phyloP scores from a whole-genome alignment of 2,329 filamentous ascomycete species.

The Clonostachys byssicola region DNA sequence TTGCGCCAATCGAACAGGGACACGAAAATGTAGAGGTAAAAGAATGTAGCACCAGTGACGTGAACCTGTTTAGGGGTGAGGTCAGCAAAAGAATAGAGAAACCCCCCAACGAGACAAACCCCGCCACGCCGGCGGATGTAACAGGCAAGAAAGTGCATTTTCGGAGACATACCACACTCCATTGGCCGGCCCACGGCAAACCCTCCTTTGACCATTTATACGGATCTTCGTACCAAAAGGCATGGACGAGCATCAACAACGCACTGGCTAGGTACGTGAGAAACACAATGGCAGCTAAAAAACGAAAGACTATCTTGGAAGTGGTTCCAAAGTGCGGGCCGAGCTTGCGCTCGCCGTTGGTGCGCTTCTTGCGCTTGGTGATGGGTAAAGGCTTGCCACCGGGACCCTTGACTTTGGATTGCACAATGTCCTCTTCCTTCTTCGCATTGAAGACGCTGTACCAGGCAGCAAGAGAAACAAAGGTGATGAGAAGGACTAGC shows the following conservation, averaged over 20 bases:
- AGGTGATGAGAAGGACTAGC: constrained; percentile 44
- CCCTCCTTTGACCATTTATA: constrained; percentile 34
- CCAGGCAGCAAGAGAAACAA: constrained; percentile 44
- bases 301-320: constrained; percentile 71
- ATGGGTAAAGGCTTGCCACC: constrained; percentile 83
- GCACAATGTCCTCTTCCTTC: constrained; percentile 40
- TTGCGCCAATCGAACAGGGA: constrained; percentile 81
- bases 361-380: constrained; percentile 52
- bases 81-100: not conserved
- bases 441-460: constrained; percentile 49
- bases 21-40: constrained; percentile 81
- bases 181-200: constrained; percentile 71
- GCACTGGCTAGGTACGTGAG: constrained; percentile 75
- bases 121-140: not conserved
- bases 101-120: too few species aligned
- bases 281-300: constrained; percentile 66
- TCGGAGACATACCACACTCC: constrained; percentile 59
- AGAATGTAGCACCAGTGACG: constrained; percentile 77
- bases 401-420: constrained; percentile 62
- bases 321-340: constrained; percentile 57
- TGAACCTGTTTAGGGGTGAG: constrained; percentile 60
- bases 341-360: constrained; percentile 37
- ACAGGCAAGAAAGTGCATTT: not conserved
- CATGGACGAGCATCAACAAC: constrained; percentile 68
- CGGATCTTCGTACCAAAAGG: constrained; percentile 45